Evolutionary conservation across 2,329 filamentous ascomycete species (phyloP), one percentile per base, ranked within the genome.

Genomic region (Fusarium longipes): DNA sequence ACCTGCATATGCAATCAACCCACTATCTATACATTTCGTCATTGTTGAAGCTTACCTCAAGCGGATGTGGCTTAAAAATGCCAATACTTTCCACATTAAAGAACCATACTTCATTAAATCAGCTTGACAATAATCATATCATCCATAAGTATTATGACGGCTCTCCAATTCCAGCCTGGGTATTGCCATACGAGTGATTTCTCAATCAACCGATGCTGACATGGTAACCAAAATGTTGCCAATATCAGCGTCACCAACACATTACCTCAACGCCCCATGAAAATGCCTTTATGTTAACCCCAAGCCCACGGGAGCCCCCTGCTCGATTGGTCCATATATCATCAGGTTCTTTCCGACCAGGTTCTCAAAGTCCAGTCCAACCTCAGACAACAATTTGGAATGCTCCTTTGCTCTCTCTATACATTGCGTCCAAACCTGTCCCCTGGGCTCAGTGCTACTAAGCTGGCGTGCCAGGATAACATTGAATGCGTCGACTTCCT

Each of bases 401-500:
- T 98, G 94, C 52, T 91, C 88, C 76, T 88, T 90, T 6, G 95
- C 93, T 68, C 91, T 86, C 40, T 91, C 87, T 82, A 97, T 89
- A 79, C 96, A 98, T 73, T 92, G 87, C 52, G 86, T 86, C 92
- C 93, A 97, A 2, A 92, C 86, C 42, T 88, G 84, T 15, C 91
- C 90, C n/a, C 86, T 89, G 48, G 84, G 86, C 63, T 96, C 91
- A 4, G 96, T 91, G 75, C 92, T 93, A 79, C 93, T 96, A 63
- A 99, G 82, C 79, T 98, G 96, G 60, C 95, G 85, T 33, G 86
- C 88, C 35, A 99, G 83, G 49, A 96, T 89, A 43, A 84, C 85
- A 73, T 97, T 98, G 82, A 98, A 98, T 3, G 89, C 89, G 72
- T 97, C 94, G 2, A 98, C 89, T 76, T 97, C 90, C 72, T 96